Conservation (phyloP, 768 basidiomycete genomes). For the Lactarius akahatsu region DNA sequence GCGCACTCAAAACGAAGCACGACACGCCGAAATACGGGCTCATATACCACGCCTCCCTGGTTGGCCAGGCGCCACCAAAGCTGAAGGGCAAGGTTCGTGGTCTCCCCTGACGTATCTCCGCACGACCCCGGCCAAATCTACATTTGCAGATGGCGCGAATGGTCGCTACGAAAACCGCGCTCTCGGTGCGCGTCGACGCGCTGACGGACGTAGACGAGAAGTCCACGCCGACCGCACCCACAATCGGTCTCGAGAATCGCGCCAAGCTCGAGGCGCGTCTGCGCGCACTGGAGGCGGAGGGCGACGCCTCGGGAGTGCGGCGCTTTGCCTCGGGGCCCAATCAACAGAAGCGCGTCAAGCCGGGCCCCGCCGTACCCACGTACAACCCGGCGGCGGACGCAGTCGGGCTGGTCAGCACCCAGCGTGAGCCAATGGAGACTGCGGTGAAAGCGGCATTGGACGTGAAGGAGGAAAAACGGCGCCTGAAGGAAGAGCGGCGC, state of each 20-base stretch:
- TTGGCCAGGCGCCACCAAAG: conserved; percentile 96
- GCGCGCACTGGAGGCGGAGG: conserved; percentile 81
- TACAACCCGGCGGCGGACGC: conserved; percentile 89
- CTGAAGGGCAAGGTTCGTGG: conserved; percentile 86
- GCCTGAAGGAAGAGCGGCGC: conserved; percentile 72
- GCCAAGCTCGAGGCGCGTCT: conserved; percentile 94
- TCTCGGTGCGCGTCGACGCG: conserved; percentile 97
- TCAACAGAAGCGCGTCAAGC: conserved; percentile 78
- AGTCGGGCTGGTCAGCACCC: conserved; percentile 81
- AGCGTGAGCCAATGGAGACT: conserved; percentile 72
- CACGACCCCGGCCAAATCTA: neutral
- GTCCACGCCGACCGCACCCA: conserved; percentile 74
- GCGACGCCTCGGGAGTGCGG: conserved; percentile 70
- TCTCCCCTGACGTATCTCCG: neutral
- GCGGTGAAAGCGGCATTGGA: conserved; percentile 76
- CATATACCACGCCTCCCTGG: conserved; percentile 98
- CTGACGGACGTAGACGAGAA: conserved; percentile 91
- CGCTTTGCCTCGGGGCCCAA: conserved; percentile 59
- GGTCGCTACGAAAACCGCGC: conserved; percentile 97
- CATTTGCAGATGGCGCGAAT: conserved; percentile 91
- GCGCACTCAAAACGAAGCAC: conserved; percentile 78
- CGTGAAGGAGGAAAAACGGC: conserved; percentile 85
- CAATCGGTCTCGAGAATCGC: conserved; percentile 91
- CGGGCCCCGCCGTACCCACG: conserved; percentile 71
- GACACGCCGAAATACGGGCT: conserved; percentile 99